Evolutionary conservation across 345 rosid genomes (phyloP), one percentile per base, ranked within the genome.

Genomic region (Fremontodendron californicum): DNA sequence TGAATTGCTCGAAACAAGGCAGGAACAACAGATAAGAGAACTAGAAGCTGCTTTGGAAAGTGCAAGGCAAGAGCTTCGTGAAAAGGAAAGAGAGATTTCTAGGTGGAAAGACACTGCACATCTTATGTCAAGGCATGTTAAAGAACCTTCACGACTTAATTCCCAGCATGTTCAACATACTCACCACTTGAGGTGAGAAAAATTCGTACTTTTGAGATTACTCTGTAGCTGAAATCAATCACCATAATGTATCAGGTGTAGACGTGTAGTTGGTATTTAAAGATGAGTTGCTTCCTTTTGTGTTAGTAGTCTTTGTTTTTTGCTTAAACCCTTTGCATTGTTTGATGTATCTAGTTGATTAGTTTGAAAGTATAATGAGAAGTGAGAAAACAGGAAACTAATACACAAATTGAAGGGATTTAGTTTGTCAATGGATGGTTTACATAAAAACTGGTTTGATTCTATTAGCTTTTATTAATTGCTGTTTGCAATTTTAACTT

Each of bases 21-120:
- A 87, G 83, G 82, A 84, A 73, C 95, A 91, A 52, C 84, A 85
- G 74, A 93, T 93, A 73, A 84, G 79, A 78, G 93, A 90, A 86
- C 85, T 94, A 1, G 88, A 93, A 86, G 78, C 73, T 46, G 90
- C 89, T 63, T 73, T 94, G 65, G 82, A 80, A 68, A 70, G 77
- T 42, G 81, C 85, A 49, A 80, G 80, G 58, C 70, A 72, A 51
- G 87, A 78, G 83, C 95, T 93, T 35, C 73, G 35, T 3, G 84
- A 87, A 82, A 90, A 89, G 60, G 95, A 94, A 52, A 62, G 69
- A 31, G 97, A 94, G 88, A 82, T 85, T 61, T 84, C 87, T 11
- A 87, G 90, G 97, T 94, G 95, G 98, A 93, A 87, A 82, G 95
- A 87, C 81, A 88, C 91, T 6, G 97, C 94, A 27, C 69, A 68